These are phyloP conservation scores for Cyberlindnera nakhonratchasimensis DNA, from an alignment of 805 yeast species.

Conservation along the genomic window DNA sequence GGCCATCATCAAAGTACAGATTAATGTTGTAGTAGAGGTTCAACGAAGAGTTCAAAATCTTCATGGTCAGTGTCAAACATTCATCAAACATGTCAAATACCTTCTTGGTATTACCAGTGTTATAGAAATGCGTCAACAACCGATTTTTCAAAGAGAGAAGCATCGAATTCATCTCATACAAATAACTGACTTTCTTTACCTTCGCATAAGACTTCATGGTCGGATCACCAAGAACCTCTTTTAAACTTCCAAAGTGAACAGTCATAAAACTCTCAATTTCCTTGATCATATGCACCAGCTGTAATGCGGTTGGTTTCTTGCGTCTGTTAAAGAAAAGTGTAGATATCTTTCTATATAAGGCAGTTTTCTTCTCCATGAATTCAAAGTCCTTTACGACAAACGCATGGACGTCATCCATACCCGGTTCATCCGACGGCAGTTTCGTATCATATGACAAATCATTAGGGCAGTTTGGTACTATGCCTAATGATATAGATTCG, in stretches of 20 bases:
- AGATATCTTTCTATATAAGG: conserved; percentile 32
- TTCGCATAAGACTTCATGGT: conserved; percentile 15
- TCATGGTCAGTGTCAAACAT: conserved; percentile 28
- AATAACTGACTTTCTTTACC: conserved; percentile 24
- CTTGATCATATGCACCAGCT: conserved; percentile 31
- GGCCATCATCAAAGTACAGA: conserved; percentile 34
- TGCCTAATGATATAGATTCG: conserved; percentile 15
- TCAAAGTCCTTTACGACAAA: conserved; percentile 33
- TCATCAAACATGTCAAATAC: conserved; percentile 37
- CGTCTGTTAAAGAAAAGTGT: conserved; percentile 32
- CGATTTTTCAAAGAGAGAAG: conserved; percentile 34
- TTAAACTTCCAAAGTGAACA: conserved; percentile 28
- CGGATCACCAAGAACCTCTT: conserved; percentile 16
- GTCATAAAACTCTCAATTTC: conserved; percentile 34
- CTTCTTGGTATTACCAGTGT: conserved; percentile 26
- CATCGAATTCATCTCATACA: conserved; percentile 30
- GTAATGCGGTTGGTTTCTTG: conserved; percentile 32
- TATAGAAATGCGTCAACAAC: conserved; percentile 40
- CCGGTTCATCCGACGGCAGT: conserved; percentile 32
- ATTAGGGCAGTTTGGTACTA: conserved; percentile 18
- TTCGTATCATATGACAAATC: conserved; percentile 22
- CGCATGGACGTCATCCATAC: conserved; percentile 36
- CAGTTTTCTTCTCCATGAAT: conserved; percentile 31
- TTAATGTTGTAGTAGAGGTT: conserved; percentile 33
- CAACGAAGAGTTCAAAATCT: conserved; percentile 32